These are phyloP conservation scores for Streptanthus diversifolius DNA, from an alignment of 345 rosid genomes.

Conservation along the genomic window DNA sequence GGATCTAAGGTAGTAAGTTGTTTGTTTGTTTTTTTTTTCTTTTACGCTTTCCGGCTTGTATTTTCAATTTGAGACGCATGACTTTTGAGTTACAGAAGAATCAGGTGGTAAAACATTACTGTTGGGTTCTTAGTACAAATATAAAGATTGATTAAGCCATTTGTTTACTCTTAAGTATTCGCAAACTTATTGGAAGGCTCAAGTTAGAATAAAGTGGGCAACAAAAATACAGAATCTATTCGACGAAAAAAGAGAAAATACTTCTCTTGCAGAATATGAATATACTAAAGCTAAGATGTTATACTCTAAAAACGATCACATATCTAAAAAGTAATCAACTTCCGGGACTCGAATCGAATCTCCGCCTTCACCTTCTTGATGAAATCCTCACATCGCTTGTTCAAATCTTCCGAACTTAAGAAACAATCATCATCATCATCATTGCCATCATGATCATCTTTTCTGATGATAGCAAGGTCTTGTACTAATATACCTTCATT, in stretches of 20 bases:
- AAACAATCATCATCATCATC: conserved; percentile 16
- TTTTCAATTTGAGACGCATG: conserved; percentile 9
- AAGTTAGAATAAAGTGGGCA: background rate
- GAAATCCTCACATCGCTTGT: conserved; percentile 70
- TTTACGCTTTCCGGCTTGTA: conserved; percentile 6
- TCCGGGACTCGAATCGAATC: conserved; percentile 36
- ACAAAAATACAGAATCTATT: conserved; percentile 1
- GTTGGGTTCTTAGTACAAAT: background rate
- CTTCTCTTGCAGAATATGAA: background rate
- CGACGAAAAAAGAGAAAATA: background rate
- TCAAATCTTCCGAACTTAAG: conserved; percentile 54
- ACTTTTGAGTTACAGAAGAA: conserved; percentile 18
- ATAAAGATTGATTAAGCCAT: too few species aligned
- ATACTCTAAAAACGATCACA: background rate
- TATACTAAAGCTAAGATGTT: background rate
- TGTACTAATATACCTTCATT: conserved; percentile 16
- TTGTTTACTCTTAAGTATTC: background rate
- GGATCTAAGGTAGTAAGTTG: conserved; percentile 38
- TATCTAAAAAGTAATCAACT: conserved; percentile 1
- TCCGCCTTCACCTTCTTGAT: conserved; percentile 53
- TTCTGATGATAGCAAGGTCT: background rate
- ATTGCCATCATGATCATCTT: conserved; percentile 13
- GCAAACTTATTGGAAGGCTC: too few species aligned
- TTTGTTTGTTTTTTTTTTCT: background rate
- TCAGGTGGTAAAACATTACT: too few species aligned